Evolutionary conservation across 169 alveolate species (phyloP).

Genomic region (Theileria luwenshuni): DNA sequence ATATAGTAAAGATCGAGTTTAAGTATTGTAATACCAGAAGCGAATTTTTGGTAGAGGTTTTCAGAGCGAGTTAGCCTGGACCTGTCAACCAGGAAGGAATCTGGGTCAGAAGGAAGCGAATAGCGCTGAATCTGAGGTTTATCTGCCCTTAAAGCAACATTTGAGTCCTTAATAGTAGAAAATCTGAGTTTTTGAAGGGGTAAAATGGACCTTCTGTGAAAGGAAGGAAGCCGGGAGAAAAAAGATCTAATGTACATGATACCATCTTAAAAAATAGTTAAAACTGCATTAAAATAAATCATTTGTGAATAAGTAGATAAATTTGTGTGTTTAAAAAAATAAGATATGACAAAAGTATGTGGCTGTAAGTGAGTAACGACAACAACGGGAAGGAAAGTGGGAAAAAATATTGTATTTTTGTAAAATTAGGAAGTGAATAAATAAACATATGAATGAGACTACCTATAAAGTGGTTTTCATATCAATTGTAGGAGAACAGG

Average conservation of each 20-base stretch:
- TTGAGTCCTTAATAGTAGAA: not conserved
- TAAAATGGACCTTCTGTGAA: not conserved
- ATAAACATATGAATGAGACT: not conserved
- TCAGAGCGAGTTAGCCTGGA: not conserved
- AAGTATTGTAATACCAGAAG: slow-evolving; percentile 8
- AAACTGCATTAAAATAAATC: not conserved
- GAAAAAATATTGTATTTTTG: too few species aligned
- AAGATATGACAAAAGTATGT: too few species aligned
- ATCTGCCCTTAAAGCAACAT: not conserved
- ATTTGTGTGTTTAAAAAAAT: not conserved
- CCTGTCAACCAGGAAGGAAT: not conserved
- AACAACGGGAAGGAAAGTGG: too few species aligned
- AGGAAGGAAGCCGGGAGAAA: not conserved
- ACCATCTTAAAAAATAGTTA: not conserved
- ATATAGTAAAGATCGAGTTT: too few species aligned
- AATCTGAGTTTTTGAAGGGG: too few species aligned
- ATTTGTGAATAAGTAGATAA: not conserved
- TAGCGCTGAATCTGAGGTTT: not conserved
- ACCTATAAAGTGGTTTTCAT: not conserved
- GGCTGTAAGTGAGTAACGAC: too few species aligned
- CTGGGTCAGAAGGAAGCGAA: not conserved
- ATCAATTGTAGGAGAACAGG: not conserved
- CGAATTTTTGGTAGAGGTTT: not conserved
- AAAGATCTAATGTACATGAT: not conserved
- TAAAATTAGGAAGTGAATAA: too few species aligned